Evolutionary conservation across 108 stramenopile species (phyloP), one percentile per base, ranked within the genome.

Genomic region (Craspedostauros australis): DNA sequence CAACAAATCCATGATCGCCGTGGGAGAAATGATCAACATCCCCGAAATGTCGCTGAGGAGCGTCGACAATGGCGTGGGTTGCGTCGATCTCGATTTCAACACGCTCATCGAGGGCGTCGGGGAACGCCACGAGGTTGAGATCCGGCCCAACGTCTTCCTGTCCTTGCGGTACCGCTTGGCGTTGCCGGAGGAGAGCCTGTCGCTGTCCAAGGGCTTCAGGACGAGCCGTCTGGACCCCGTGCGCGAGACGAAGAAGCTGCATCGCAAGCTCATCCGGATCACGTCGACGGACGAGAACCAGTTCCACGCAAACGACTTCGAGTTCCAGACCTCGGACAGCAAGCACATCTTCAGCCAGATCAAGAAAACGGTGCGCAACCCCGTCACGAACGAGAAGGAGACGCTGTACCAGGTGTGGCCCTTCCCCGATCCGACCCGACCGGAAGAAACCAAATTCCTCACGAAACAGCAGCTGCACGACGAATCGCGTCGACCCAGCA

Each of bases 101-200:
- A 39, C 5, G 7, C 20, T 72, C 3, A 9, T 50, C 3, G 39
- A 47, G 2, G 62, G 57, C 9, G 12, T 54, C n/a, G 68, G 66
- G 8, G 27, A 47, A 0, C 40, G 69, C 0, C 38, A 49, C 30
- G 70, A 64, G 24, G 54, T 37, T 33, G n/a, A 27, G 15, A 28
- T 57, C 0, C 12, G 14, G 5, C 21, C 46, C 5, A 19, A 26
- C 9, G 26, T 59, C 6, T 50, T 41, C 18, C 25, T 84, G 15
- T 73, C 76, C 5, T 16, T 84, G 24, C 79, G 83, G 21, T 80
- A 75, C 34, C 70, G 79, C 24, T 34, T 43, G 30, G 60, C 60
- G 42, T 30, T 54, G 54, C 26, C 40, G 46, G 46, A 16, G 11
- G 22, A 47, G 11, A 47, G 27, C 7, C 15, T 18, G 38, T 11